These are phyloP conservation scores for Cordyceps fumosorosea DNA, from an alignment of 2,329 filamentous ascomycete genomes.

Conservation along the genomic window DNA sequence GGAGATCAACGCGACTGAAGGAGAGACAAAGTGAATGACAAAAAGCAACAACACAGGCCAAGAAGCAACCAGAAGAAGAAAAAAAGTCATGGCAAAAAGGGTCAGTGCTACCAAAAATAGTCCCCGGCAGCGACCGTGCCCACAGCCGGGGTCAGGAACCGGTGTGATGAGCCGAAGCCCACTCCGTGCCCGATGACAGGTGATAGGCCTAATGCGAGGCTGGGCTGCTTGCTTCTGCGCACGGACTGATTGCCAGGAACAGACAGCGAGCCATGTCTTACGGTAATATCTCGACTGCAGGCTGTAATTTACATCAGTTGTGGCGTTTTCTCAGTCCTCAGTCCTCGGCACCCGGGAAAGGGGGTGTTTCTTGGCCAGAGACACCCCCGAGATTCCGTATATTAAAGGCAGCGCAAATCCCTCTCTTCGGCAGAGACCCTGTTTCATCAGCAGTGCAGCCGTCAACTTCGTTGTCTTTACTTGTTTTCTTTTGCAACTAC, in stretches of 20 bases:
- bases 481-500: neutral
- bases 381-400: neutral
- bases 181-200: neutral
- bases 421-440: neutral
- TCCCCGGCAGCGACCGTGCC: neutral
- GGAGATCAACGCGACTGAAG: neutral
- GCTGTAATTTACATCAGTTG: conserved; percentile 2
- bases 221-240: neutral
- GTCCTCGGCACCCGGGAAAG: conserved; percentile 1
- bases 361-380: neutral
- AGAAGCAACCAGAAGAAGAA: neutral
- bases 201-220: neutral
- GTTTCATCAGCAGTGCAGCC: conserved; percentile 9
- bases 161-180: conserved; percentile 4
- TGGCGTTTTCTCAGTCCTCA: neutral
- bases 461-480: conserved; percentile 3
- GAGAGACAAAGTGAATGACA: neutral
- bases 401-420: conserved; percentile 1
- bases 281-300: neutral
- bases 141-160: neutral
- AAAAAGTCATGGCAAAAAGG: neutral
- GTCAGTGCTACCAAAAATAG: conserved; percentile 1
- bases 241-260: conserved; percentile 10
- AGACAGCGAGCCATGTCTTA: conserved; percentile 5
- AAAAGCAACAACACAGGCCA: neutral